Evolutionary conservation across 2,329 filamentous ascomycete species (phyloP).

Genomic region (Claviceps cyperi): DNA sequence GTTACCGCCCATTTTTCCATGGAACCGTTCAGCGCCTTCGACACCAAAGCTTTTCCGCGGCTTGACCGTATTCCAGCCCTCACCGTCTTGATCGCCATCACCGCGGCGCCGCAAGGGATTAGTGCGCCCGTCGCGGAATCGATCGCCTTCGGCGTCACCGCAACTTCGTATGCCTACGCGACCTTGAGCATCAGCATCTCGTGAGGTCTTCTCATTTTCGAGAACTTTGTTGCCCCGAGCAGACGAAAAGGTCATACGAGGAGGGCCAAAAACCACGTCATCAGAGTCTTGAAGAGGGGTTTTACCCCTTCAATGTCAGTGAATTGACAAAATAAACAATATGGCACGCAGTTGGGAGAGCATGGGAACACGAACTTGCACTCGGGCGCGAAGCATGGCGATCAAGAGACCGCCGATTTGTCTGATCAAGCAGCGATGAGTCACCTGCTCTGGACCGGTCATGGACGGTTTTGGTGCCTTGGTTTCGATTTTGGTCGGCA

Average conservation of each 20-base stretch:
- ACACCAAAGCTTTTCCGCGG: conserved; percentile 60
- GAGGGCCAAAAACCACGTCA: conserved; percentile 74
- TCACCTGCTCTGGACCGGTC: conserved; percentile 33
- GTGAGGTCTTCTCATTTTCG: conserved; percentile 38
- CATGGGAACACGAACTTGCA: conserved; percentile 33
- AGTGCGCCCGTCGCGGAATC: conserved; percentile 32
- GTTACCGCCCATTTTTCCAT: conserved; percentile 46
- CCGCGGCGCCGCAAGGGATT: conserved; percentile 39
- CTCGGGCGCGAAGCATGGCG: conserved; percentile 41
- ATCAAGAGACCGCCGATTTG: conserved; percentile 37
- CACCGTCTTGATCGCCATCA: conserved; percentile 43
- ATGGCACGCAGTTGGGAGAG: neutral
- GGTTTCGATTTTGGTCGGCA: conserved; percentile 30
- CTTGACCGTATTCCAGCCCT: conserved; percentile 63
- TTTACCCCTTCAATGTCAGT: neutral
- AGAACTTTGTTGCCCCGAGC: conserved; percentile 42
- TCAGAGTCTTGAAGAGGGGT: conserved; percentile 41
- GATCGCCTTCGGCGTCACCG: conserved; percentile 36
- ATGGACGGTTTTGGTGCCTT: conserved; percentile 24
- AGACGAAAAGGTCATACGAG: conserved; percentile 70
- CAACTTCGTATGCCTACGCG: conserved; percentile 43
- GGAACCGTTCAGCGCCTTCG: conserved; percentile 58
- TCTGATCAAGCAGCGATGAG: conserved; percentile 30
- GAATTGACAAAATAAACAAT: neutral
- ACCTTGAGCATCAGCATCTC: conserved; percentile 37